Base-by-base conservation (phyloP, 2,329 filamentous ascomycete genomes). In the Fusarium devonianum region DNA sequence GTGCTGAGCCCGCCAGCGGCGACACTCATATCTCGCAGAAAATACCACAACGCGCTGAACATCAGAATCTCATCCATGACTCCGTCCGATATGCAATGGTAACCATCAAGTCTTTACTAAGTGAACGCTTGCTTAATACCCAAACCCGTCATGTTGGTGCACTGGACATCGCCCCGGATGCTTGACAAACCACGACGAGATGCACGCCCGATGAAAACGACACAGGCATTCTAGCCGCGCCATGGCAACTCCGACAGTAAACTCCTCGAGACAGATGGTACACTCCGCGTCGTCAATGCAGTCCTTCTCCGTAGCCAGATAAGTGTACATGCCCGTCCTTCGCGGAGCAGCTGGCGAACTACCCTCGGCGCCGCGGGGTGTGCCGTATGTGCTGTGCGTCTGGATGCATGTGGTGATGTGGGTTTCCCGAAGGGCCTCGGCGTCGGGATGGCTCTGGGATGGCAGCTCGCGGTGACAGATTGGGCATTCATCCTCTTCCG, bases 401-500 rank as follows among this genome's bases (percentile, higher is more conserved):
- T 71, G 71, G 51, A 88, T 84, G 63, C 85, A 88, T 7, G 69
- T 67, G 21, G 73, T 77, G 49, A 88, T 84, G 60, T 88, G 85
- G 21, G 74, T 69, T 61, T 85, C 82, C 22, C 84, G 78, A 10
- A 81, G 71, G 3, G 69, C 58, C 62, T 86, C 82, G 46, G 73
- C 82, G 53, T 85, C 77, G 2, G 77, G 68, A 2, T 86, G 73
- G 4, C 68, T 69, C 13, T 76, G 75, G 2, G 83, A 79, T 1
- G 89, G 88, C 4, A 92, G 77, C 70, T 91, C 87, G 26, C 77
- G 73, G 64, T 89, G 88, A 62, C 89, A 93, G 33, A 92, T 81
- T 1, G 89, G 89, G 54, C 89, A 93, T 63, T 90, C 87, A 66
- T 92, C 89, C 65, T 92, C 89, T 67, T 92, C 89, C 5, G 78